Evolutionary conservation across 1,284 basidiomycete genomes (phyloP), one percentile per base, ranked within the genome.

Genomic region (Amylostereum areolatum): DNA sequence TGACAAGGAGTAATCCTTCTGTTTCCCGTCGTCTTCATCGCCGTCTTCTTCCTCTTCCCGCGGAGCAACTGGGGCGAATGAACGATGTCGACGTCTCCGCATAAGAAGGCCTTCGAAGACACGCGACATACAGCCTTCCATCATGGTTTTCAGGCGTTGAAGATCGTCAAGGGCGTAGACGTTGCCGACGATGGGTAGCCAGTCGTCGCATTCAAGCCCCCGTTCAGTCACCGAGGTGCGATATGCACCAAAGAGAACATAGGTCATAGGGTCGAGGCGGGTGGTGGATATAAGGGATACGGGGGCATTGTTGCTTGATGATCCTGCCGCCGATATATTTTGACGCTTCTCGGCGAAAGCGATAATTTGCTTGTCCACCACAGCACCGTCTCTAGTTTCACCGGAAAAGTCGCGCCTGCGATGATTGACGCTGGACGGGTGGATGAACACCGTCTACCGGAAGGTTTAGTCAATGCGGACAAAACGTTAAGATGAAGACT

Each of bases 191-290:
- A 97, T 80, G 8, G 92, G 92, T 25, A 97, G 71, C 95, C 95
- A 98, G 42, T 81, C 81, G 61, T 98, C 95, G 63, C 92, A 95
- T 62, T 89, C 84, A 30, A 94, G 66, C 2, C 90, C 89, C 12
- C 79, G 74, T 40, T 80, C 75, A 1, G 78, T 80, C 42, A 85
- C 78, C 50, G 80, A 69, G 39, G 94, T 77, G 49, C 86, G 78
- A 64, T 90, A 84, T 0, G 93, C 92, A 10, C 95, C 95, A 58
- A 98, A 97, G 8, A 98, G 76, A 69, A 97, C 81, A 65, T 94
- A 97, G 1, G 89, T 88, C 73, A 97, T 75, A 7, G 90, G 89
- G 66, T 97, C 94, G 32, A 97, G 71, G 33, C 87, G 83, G 1
- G 92, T 93, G n/a, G 89, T 91, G 29, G 77, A 82, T 43, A 94